Percentiles rank a stretch among this genome's conserved stretches.
Evolutionary conservation across 1,139 yeast genomes (phyloP).

Genomic region (Protomyces inundatus): DNA sequence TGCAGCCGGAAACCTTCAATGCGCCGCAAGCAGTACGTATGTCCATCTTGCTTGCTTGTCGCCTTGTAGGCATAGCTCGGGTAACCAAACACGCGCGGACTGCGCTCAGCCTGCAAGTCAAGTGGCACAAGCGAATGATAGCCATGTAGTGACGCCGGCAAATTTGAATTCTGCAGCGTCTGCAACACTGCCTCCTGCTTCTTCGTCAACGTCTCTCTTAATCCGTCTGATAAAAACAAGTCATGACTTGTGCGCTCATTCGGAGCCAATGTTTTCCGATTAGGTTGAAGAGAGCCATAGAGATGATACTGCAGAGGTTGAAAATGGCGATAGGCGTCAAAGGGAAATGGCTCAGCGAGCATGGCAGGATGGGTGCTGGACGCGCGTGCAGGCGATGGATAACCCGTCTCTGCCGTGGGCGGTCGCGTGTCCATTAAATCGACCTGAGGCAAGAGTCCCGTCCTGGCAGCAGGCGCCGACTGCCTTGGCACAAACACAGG

Average conservation of each 20-base stretch:
- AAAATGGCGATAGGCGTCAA: conserved; percentile 7
- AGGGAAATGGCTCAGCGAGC: conserved; percentile 1
- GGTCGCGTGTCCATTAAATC: not conserved
- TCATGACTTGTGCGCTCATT: conserved; percentile 65
- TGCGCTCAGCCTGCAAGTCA: conserved; percentile 55
- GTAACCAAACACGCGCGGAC: conserved; percentile 55
- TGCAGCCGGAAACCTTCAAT: conserved; percentile 58
- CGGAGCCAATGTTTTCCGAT: conserved; percentile 56
- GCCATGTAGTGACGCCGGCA: conserved; percentile 72
- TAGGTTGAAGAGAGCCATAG: conserved; percentile 86
- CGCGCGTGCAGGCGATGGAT: not conserved
- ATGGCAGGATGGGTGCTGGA: not conserved
- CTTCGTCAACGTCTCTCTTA: conserved; percentile 65
- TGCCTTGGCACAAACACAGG: conserved; percentile 30
- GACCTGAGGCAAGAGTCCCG: not conserved
- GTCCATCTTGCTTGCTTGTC: conserved; percentile 72
- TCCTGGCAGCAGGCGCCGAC: conserved; percentile 1
- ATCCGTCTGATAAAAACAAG: conserved; percentile 65
- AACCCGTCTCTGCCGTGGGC: not conserved
- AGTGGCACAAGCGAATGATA: conserved; percentile 86
- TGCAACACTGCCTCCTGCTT: conserved; percentile 80
- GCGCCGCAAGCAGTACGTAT: conserved; percentile 67
- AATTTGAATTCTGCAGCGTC: conserved; percentile 53
- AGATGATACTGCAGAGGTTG: conserved; percentile 75
- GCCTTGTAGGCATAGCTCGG: conserved; percentile 70